Evolutionary conservation across 352 stramenopile genomes (phyloP).

Genomic region (Globisporangium apiculatum): DNA sequence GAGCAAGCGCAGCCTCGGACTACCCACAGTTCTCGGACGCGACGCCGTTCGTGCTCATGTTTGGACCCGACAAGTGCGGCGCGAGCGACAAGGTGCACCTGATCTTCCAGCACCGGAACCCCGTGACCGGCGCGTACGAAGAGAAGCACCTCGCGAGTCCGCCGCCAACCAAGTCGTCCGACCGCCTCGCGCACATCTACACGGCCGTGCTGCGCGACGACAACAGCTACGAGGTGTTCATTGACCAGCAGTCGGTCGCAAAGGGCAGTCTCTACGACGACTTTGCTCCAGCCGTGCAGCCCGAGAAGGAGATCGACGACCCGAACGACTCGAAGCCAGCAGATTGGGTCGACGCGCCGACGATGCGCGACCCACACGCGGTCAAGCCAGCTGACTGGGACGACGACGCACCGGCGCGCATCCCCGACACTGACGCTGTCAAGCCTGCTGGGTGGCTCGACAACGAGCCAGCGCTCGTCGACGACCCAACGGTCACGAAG

Average conservation of each 20-base stretch:
- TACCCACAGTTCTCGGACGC: slow-evolving; percentile 70
- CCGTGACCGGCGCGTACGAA: slow-evolving; percentile 85
- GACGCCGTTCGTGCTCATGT: slow-evolving; percentile 94
- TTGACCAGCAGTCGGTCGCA: slow-evolving; percentile 82
- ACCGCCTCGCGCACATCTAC: slow-evolving; percentile 89
- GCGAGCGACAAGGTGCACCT: slow-evolving; percentile 93
- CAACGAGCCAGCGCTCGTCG: slow-evolving; percentile 66
- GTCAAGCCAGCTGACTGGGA: slow-evolving; percentile 92
- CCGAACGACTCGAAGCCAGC: slow-evolving; percentile 86
- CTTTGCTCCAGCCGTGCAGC: slow-evolving; percentile 82
- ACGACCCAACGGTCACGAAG: slow-evolving; percentile 71
- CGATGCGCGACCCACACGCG: slow-evolving; percentile 85
- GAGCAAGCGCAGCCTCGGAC: slow-evolving; percentile 38
- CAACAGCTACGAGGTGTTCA: slow-evolving; percentile 90
- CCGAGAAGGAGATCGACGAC: slow-evolving; percentile 91
- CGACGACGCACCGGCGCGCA: slow-evolving; percentile 81
- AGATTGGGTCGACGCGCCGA: slow-evolving; percentile 89
- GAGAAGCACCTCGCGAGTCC: slow-evolving; percentile 91
- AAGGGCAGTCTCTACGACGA: slow-evolving; percentile 78
- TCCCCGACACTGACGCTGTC: slow-evolving; percentile 77
- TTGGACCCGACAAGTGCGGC: slow-evolving; percentile 93
- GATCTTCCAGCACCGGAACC: slow-evolving; percentile 94
- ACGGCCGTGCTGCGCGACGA: slow-evolving; percentile 87
- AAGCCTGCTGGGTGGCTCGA: slow-evolving; percentile 91
- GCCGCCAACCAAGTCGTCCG: slow-evolving; percentile 61